Percentiles rank a stretch among this genome's conserved stretches.
These are phyloP conservation scores for Diaporthe velutina DNA, from an alignment of 2,329 filamentous ascomycete species.

Conservation along the genomic window DNA sequence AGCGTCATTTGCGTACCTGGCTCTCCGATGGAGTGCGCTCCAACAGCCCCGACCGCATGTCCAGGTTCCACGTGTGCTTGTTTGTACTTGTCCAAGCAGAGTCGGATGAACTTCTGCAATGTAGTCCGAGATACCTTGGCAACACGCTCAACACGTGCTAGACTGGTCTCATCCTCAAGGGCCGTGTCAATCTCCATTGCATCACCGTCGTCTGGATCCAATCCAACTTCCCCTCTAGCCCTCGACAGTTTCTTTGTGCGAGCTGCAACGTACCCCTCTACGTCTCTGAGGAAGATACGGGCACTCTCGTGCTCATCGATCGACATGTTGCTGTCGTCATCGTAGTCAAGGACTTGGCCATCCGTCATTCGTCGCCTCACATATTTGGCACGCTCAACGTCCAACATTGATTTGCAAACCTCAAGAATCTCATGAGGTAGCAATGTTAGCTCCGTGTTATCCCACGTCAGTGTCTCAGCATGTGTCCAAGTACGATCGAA, in stretches of 20 bases:
- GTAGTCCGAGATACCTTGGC: conserved; percentile 86
- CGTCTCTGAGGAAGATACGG: conserved; percentile 83
- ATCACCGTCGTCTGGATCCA: conserved; percentile 54
- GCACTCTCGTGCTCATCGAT: conserved; percentile 87
- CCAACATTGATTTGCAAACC: conserved; percentile 77
- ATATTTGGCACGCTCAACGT: conserved; percentile 75
- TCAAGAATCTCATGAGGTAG: conserved; percentile 79
- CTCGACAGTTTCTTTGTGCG: conserved; percentile 72
- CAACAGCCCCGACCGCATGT: conserved; percentile 94
- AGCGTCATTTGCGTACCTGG: conserved; percentile 99
- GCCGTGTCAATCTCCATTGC: conserved; percentile 46
- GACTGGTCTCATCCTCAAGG: conserved; percentile 45
- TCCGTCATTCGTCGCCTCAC: conserved; percentile 71
- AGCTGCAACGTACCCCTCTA: conserved; percentile 78
- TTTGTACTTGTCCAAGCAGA: conserved; percentile 91
- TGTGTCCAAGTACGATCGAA: conserved; percentile 94
- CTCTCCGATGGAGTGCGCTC: conserved; percentile 97
- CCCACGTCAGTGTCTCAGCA: conserved; percentile 80
- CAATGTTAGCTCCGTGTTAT: conserved; percentile 80
- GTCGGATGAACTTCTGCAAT: conserved; percentile 79
- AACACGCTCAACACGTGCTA: conserved; percentile 74
- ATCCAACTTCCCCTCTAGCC: conserved; percentile 63
- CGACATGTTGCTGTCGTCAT: conserved; percentile 75
- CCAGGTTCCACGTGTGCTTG: conserved; percentile 93
- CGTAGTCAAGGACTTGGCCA: conserved; percentile 74